phyloP scores from a whole-genome alignment of 305 asterid genomes.

The Lippia alba region DNA sequence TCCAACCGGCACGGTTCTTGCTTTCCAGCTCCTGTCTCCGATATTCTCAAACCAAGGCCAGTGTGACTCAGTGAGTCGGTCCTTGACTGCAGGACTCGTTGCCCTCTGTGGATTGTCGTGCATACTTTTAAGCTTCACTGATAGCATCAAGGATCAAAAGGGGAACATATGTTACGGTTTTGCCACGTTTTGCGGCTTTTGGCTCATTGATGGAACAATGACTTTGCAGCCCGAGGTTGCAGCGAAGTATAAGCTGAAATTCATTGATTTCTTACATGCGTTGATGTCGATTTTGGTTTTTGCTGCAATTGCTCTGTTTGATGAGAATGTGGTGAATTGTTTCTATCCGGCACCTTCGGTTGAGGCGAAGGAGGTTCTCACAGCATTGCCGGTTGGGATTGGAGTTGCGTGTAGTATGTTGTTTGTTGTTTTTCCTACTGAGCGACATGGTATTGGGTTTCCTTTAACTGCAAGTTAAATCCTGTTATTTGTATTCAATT shows the following conservation, averaged over 20 bases:
- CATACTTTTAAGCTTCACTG: constrained; percentile 69
- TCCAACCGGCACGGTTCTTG: constrained; percentile 86
- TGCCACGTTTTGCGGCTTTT: constrained; percentile 65
- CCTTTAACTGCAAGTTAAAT: constrained; percentile 58
- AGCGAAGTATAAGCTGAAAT: constrained; percentile 58
- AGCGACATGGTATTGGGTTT: constrained; percentile 89
- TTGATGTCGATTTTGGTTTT: constrained; percentile 81
- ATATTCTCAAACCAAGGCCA: constrained; percentile 75
- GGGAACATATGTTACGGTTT: constrained; percentile 79
- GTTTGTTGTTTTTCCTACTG: constrained; percentile 79
- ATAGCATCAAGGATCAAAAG: constrained; percentile 74
- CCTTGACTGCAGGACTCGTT: constrained; percentile 59
- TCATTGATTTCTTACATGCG: constrained; percentile 77
- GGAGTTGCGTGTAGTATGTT: constrained; percentile 82
- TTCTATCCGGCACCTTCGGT: constrained; percentile 72
- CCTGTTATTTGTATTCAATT: not conserved
- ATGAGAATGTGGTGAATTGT: constrained; percentile 68
- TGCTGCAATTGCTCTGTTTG: constrained; percentile 72
- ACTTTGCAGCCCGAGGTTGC: constrained; percentile 52
- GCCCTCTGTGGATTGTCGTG: constrained; percentile 73
- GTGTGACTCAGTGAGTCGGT: constrained; percentile 64
- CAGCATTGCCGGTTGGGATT: constrained; percentile 78
- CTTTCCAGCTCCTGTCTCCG: constrained; percentile 77
- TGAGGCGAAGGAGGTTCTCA: constrained; percentile 60
- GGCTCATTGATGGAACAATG: constrained; percentile 82